Evolutionary conservation across 2,329 filamentous ascomycete species (phyloP).

Genomic region (Zasmidium angulare): DNA sequence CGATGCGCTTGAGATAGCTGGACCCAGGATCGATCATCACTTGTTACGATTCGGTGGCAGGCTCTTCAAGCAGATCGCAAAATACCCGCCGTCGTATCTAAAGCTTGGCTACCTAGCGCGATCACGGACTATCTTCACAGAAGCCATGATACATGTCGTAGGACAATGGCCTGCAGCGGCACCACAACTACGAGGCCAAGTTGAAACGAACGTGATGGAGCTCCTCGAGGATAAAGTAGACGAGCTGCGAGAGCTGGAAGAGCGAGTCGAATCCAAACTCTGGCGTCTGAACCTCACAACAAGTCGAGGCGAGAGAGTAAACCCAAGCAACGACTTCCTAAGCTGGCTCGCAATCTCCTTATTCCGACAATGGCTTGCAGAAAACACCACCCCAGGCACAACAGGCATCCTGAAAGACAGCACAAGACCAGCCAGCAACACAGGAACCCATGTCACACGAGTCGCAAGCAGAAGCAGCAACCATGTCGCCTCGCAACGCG

Average conservation of each 20-base stretch:
- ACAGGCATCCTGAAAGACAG: slow-evolving; percentile 49
- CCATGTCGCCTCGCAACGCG: slow-evolving; percentile 33
- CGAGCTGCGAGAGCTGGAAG: slow-evolving; percentile 80
- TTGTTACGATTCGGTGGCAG: slow-evolving; percentile 86
- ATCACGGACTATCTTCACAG: slow-evolving; percentile 70
- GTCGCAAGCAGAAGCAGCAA: slow-evolving; percentile 24
- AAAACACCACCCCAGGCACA: slow-evolving; percentile 76
- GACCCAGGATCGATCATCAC: slow-evolving; percentile 89
- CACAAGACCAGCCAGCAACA: slow-evolving; percentile 10
- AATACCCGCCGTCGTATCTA: slow-evolving; percentile 90
- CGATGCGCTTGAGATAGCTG: slow-evolving; percentile 83
- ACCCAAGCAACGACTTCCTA: slow-evolving; percentile 74
- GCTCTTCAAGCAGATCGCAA: slow-evolving; percentile 94
- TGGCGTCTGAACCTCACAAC: slow-evolving; percentile 80
- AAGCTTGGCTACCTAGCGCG: slow-evolving; percentile 84
- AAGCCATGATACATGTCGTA: slow-evolving; percentile 90
- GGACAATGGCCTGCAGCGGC: slow-evolving; percentile 87
- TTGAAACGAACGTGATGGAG: slow-evolving; percentile 77
- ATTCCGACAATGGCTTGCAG: slow-evolving; percentile 90
- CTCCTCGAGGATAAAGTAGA: slow-evolving; percentile 94
- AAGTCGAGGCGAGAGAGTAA: slow-evolving; percentile 76
- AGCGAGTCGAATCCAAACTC: slow-evolving; percentile 75
- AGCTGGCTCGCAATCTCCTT: slow-evolving; percentile 87
- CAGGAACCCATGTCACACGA: slow-evolving; percentile 11
- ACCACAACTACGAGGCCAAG: slow-evolving; percentile 69